Evolutionary conservation across 2,329 filamentous ascomycete genomes (phyloP).

Genomic region (Aspergillus chevalieri): DNA sequence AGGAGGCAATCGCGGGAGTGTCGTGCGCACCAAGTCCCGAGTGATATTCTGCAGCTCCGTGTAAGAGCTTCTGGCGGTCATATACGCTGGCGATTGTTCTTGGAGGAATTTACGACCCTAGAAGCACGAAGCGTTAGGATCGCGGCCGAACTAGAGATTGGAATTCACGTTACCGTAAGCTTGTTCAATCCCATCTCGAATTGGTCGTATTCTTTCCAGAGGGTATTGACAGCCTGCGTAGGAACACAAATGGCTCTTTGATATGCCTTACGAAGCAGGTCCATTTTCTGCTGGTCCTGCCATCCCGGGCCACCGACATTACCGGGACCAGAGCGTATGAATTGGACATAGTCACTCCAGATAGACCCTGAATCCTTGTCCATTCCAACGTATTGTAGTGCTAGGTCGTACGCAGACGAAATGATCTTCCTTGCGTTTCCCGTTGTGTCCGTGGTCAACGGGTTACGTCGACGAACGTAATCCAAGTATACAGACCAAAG

Average conservation of each 20-base stretch:
- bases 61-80: conserved; percentile 89
- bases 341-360: conserved; percentile 93
- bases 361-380: conserved; percentile 85
- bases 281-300: conserved; percentile 99
- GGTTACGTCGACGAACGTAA: conserved; percentile 87
- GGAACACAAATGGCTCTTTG: conserved; percentile 84
- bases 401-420: conserved; percentile 83
- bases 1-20: conserved; percentile 74
- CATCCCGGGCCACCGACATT: conserved; percentile 77
- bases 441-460: conserved; percentile 70
- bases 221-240: conserved; percentile 69
- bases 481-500: conserved; percentile 93
- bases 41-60: conserved; percentile 87
- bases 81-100: conserved; percentile 86
- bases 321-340: conserved; percentile 82
- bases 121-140: conserved; percentile 1
- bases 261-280: conserved; percentile 83
- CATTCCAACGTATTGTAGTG: conserved; percentile 80
- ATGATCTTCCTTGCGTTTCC: conserved; percentile 73
- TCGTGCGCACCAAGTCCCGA: conserved; percentile 66
- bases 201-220: conserved; percentile 97
- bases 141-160: not conserved
- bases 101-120: conserved; percentile 91
- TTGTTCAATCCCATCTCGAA: conserved; percentile 96
- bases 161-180: conserved; percentile 57